These are phyloP conservation scores for Fusarium annulatum DNA, from an alignment of 2,329 filamentous ascomycete species.

Conservation along the genomic window DNA sequence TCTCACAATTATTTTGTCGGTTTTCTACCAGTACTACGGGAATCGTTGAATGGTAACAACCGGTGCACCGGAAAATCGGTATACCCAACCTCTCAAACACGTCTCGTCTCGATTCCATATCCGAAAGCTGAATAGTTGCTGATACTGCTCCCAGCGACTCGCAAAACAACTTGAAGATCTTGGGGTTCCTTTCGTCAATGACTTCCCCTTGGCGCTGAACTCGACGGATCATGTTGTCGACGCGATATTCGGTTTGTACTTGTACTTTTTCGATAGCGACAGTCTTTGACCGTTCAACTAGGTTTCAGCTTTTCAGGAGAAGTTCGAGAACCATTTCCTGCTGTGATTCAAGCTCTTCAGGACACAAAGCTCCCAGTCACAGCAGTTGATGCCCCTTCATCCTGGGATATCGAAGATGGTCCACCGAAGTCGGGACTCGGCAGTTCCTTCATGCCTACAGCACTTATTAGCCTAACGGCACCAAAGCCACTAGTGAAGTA, in stretches of 20 bases:
- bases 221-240: slow-evolving; percentile 86
- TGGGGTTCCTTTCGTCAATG: slow-evolving; percentile 82
- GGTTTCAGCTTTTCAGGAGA: slow-evolving; percentile 94
- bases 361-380: slow-evolving; percentile 80
- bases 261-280: neutral
- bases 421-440: slow-evolving; percentile 83
- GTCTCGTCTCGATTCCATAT: slow-evolving; percentile 10
- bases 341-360: slow-evolving; percentile 81
- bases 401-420: slow-evolving; percentile 91
- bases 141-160: slow-evolving; percentile 70
- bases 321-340: slow-evolving; percentile 90
- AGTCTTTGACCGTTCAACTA: slow-evolving; percentile 47
- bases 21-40: slow-evolving; percentile 27
- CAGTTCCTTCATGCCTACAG: slow-evolving; percentile 81
- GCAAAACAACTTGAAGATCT: slow-evolving; percentile 87
- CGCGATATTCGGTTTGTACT: slow-evolving; percentile 82
- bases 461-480: slow-evolving; percentile 88
- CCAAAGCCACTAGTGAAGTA: slow-evolving; percentile 89
- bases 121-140: slow-evolving; percentile 38
- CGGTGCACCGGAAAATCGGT: slow-evolving; percentile 3
- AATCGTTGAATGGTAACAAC: slow-evolving; percentile 20
- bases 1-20: slow-evolving; percentile 32
- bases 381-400: slow-evolving; percentile 91
- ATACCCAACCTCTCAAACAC: slow-evolving; percentile 8
- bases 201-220: slow-evolving; percentile 76